Conservation (phyloP, 2,329 filamentous ascomycete genomes). For the Gnomoniopsis smithogilvyi region DNA sequence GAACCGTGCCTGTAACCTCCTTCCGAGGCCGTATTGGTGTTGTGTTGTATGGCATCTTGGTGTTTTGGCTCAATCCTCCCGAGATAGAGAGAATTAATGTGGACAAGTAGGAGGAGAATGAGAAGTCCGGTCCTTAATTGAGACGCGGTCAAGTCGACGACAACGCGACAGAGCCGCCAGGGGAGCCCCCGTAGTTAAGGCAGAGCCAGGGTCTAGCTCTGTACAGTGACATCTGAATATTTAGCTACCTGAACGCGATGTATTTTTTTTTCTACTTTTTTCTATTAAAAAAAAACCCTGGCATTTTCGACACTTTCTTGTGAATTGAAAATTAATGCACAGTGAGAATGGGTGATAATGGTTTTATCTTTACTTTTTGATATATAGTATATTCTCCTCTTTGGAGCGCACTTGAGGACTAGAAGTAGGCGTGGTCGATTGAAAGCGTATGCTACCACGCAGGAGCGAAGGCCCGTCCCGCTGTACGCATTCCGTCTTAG, state of each 20-base stretch:
- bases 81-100: background rate
- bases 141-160: slow-evolving; percentile 17
- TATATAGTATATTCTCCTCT: no score
- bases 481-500: slow-evolving; percentile 5
- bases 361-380: no score
- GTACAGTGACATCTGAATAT: background rate
- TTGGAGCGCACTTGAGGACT: no score
- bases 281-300: no score
- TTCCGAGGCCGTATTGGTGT: slow-evolving; percentile 75
- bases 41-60: slow-evolving; percentile 84
- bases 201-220: background rate
- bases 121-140: slow-evolving; percentile 12
- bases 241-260: background rate
- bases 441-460: background rate
- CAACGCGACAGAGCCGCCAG: slow-evolving; percentile 6
- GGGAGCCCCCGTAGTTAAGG: background rate
- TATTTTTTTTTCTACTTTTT: no score
- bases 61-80: background rate
- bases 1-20: slow-evolving; percentile 80
- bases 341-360: no score
- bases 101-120: background rate
- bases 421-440: background rate
- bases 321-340: no score
- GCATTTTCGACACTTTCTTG: no score
- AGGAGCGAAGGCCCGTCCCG: background rate